Percentiles rank a stretch among this genome's conserved stretches.
Conservation (phyloP, 1,139 yeast species). For the Scheffersomyces cryptocercus region DNA sequence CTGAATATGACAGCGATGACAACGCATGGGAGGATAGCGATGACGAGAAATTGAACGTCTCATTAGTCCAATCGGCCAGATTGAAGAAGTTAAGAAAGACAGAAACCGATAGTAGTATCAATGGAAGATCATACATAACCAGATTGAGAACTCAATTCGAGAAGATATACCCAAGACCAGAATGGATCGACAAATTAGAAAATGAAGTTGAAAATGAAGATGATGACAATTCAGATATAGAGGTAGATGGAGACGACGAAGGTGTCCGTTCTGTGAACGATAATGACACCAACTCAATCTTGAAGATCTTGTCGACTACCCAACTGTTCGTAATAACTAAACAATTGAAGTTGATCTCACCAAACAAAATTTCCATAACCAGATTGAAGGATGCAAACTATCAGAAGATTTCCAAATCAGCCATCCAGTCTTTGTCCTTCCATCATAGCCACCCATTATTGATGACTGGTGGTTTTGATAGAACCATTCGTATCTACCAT, state of each 20-base stretch:
- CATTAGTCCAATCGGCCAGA: constrained; percentile 60
- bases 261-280: constrained; percentile 32
- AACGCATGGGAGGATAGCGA: constrained; percentile 93
- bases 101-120: constrained; percentile 57
- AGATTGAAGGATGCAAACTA: constrained; percentile 86
- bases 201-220: constrained; percentile 24
- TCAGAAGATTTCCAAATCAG: constrained; percentile 67
- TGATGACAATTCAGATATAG: constrained; percentile 25
- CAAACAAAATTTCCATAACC: constrained; percentile 69
- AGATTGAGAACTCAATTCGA: constrained; percentile 84
- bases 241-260: constrained; percentile 35
- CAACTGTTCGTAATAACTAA: constrained; percentile 55
- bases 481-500: constrained; percentile 82
- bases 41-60: constrained; percentile 71
- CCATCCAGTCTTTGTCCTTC: constrained; percentile 79
- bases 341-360: constrained; percentile 62
- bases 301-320: constrained; percentile 59
- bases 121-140: constrained; percentile 66
- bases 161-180: constrained; percentile 83
- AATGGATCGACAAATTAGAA: constrained; percentile 66
- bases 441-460: constrained; percentile 85
- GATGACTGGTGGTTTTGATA: constrained; percentile 89
- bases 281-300: constrained; percentile 56
- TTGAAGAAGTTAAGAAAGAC: constrained; percentile 70
- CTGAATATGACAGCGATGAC: constrained; percentile 25